Evolutionary conservation across 441 rosid genomes (phyloP), one percentile per base, ranked within the genome.

Genomic region (Flueggea neowawraea): DNA sequence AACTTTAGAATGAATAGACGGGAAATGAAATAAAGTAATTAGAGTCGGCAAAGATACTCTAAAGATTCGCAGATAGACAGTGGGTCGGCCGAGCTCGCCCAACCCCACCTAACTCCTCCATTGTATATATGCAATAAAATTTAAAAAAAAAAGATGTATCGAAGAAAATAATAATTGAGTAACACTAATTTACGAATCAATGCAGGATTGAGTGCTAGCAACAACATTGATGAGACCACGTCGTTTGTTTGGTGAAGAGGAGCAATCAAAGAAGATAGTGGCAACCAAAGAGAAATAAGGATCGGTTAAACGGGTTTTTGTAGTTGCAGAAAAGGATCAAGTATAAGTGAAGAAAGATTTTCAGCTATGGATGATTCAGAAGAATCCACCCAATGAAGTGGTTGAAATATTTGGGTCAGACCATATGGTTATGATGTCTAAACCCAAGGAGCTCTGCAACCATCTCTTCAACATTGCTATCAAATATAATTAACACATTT

Each of bases 381-480:
- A 54, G 17, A 84, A 79, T 32, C 90, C 80, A 53, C 85, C 87
- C n/a, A 43, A 72, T 55, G 75, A 80, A 58, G 77, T 83, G 48
- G 55, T 64, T 10, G 59, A 61, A 66, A 66, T 79, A 15, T n/a
- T 63, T 11, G 76, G 79, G 31, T 81, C 84, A 14, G 89, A 83
- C 67, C 90, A 81, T 15, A 79, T 83, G 89, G 76, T 73, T 17
- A 84, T 73, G 75, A 75, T 75, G 70, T 84, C 75, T n/a, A 65
- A 32, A 52, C 82, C 81, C 16, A 41, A 28, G 12, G 54, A 64
- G 57, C 69, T 76, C 5, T 70, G 57, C 58, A 13, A 16, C 2
- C 69, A 62, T 60, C 63, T 78, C 3, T 57, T 71, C 13, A 53
- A 7, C 31, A 58, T 76, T 72, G 81, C 81, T 43, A 49, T 2